Base-by-base conservation (phyloP, 2,329 filamentous ascomycete species). In the Dothideomycetidae sp. region DNA sequence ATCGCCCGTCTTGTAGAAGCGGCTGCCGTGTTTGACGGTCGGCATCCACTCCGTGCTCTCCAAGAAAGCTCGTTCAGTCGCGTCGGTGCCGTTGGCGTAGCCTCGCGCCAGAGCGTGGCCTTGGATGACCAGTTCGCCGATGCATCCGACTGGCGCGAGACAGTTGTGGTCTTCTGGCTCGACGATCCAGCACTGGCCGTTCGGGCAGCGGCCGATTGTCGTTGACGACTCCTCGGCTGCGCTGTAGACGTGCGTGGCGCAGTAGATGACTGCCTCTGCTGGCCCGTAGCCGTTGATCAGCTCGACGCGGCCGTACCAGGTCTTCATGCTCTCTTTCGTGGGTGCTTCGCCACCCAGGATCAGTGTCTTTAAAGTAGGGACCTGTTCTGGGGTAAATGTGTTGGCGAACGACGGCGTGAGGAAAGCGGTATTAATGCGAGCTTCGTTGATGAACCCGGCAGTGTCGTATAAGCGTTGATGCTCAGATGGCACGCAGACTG, bases 1-100 rank as follows among this genome's bases (percentile, higher is more conserved):
- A 66, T 71, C 31, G 69, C 32, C 38, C 3, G 33, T 36, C 4
- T 26, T 19, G 10, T 36, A 36, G 9, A 36, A 19, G 5, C 13
- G 10, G 9, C 19, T 29, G 11, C 12, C 14, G 13, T 29, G n/a
- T 3, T 21, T 14, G 9, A 29, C 12, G 7, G 21, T n/a, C n/a
- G 21, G 21, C 21, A 26, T 7, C 21, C 21, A 26, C n/a, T 26
- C n/a, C 7, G n/a, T n/a, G n/a, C 21, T 26, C n/a, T 15, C 13
- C 33, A 28, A 26, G 21, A 36, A 35, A 26, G 10, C n/a, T 28
- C n/a, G n/a, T 2, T 17, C 33, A 3, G 33, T 35, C 4, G 26
- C 15, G 3, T 23, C 33, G 5, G 33, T 18, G 12, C 19, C 17
- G 10, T 35, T 35, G 19, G 9, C 39, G 42, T 17, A 44, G 13